Conservation (phyloP, 2,329 filamentous ascomycete species). For the Acrodontium crateriforme region DNA sequence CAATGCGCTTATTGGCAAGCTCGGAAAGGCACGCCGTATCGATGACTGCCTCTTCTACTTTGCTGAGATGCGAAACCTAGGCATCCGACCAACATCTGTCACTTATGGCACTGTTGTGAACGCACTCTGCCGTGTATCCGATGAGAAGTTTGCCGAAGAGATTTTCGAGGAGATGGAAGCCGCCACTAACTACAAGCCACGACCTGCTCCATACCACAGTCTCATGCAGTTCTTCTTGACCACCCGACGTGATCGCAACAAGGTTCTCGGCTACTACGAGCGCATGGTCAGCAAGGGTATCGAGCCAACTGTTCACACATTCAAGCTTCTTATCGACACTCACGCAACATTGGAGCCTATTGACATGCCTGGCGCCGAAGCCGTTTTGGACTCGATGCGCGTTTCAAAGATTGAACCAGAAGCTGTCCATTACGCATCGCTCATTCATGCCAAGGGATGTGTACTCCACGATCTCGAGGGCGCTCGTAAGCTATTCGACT, state of each 20-base stretch:
- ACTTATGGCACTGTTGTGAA: slow-evolving; percentile 98
- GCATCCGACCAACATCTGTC: slow-evolving; percentile 89
- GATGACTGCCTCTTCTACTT: slow-evolving; percentile 98
- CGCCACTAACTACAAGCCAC: slow-evolving; percentile 97
- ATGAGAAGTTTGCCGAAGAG: slow-evolving; percentile 94
- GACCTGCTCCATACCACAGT: slow-evolving; percentile 94
- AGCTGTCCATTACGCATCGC: slow-evolving; percentile 85
- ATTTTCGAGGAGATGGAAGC: slow-evolving; percentile 98
- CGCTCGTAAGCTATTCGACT: slow-evolving; percentile 69
- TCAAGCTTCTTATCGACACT: slow-evolving; percentile 92
- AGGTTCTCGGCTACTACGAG: slow-evolving; percentile 89
- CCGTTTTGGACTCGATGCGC: slow-evolving; percentile 66
- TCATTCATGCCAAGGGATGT: slow-evolving; percentile 93
- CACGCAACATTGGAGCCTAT: slow-evolving; percentile 87
- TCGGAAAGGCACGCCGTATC: slow-evolving; percentile 93
- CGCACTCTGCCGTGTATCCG: slow-evolving; percentile 87
- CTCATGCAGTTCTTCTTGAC: slow-evolving; percentile 99
- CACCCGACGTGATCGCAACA: slow-evolving; percentile 87
- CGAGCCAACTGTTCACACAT: slow-evolving; percentile 84
- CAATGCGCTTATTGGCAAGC: slow-evolving; percentile 95
- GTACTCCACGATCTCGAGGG: slow-evolving; percentile 82
- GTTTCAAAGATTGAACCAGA: slow-evolving; percentile 63
- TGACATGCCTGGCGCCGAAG: slow-evolving; percentile 76
- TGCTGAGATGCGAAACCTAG: slow-evolving; percentile 84
- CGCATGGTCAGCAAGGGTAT: slow-evolving; percentile 84